Percentiles rank a stretch among this genome's conserved stretches.
phyloP scores from a whole-genome alignment of 129 eudicot genomes.

The Lactuca saligna region DNA sequence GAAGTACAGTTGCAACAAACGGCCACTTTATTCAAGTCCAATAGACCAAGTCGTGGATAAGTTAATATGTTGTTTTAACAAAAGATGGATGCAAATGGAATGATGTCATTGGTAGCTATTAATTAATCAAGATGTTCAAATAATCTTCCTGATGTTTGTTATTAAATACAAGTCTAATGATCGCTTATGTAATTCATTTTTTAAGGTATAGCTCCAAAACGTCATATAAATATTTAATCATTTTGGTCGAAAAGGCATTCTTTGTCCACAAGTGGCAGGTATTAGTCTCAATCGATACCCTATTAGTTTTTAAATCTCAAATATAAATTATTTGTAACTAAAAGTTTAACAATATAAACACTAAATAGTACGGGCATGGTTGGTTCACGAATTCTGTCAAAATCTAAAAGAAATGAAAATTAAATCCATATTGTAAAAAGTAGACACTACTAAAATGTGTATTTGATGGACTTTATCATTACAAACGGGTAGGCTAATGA shows the following conservation, averaged over 20 bases:
- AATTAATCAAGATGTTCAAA: not conserved
- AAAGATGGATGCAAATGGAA: not conserved
- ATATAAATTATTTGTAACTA: not conserved
- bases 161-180: not conserved
- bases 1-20: not conserved
- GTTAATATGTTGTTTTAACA: not conserved
- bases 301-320: not conserved
- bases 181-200: not conserved
- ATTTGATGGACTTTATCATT: too few species aligned
- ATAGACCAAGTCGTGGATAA: not conserved
- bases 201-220: not conserved
- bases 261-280: constrained; percentile 17
- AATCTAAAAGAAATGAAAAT: too few species aligned
- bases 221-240: constrained; percentile 9
- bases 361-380: not conserved
- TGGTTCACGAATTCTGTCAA: not conserved
- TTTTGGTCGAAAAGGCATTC: constrained; percentile 6
- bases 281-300: constrained; percentile 13
- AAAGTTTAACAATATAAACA: not conserved
- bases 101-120: not conserved
- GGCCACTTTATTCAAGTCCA: not conserved
- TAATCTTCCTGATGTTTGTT: not conserved
- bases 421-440: too few species aligned
- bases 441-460: too few species aligned
- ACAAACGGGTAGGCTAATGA: too few species aligned